Conservation (phyloP, 1,284 basidiomycete species). For the Leucoagaricus sp. region DNA sequence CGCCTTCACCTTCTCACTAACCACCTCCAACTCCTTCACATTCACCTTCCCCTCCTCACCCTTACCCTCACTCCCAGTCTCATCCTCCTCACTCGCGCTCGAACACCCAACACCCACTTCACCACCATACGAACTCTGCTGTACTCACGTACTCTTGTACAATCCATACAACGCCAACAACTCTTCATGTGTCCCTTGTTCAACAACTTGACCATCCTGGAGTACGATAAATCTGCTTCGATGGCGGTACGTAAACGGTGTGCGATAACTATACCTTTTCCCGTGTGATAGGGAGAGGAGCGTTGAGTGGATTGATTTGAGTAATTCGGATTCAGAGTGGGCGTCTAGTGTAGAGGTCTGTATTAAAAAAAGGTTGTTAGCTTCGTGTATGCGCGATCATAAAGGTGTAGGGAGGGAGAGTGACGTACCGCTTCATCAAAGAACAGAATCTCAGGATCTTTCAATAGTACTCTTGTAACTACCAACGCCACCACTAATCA, state of each 20-base stretch:
- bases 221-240: conserved; percentile 93
- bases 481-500: conserved; percentile 98
- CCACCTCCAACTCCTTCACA: too few species aligned
- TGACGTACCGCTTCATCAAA: conserved; percentile 92
- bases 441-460: conserved; percentile 94
- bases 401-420: conserved; percentile 4
- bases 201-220: conserved; percentile 81
- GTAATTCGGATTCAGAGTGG: conserved; percentile 92
- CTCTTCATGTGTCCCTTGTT: conserved; percentile 92
- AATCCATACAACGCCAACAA: conserved; percentile 72
- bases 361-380: conserved; percentile 1
- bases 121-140: conserved; percentile 47
- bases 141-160: conserved; percentile 86
- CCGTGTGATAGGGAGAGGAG: conserved; percentile 50
- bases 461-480: conserved; percentile 89
- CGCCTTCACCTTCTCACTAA: too few species aligned
- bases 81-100: too few species aligned
- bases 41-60: too few species aligned
- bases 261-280: conserved; percentile 90
- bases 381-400: not conserved
- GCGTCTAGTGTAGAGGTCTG: conserved; percentile 94
- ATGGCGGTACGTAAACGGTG: conserved; percentile 90
- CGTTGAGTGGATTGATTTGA: conserved; percentile 89
- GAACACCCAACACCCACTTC: not conserved
- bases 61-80: too few species aligned